Evolutionary conservation across 1,284 basidiomycete species (phyloP), one percentile per base, ranked within the genome.

Genomic region (Cyathus pygmaeus): DNA sequence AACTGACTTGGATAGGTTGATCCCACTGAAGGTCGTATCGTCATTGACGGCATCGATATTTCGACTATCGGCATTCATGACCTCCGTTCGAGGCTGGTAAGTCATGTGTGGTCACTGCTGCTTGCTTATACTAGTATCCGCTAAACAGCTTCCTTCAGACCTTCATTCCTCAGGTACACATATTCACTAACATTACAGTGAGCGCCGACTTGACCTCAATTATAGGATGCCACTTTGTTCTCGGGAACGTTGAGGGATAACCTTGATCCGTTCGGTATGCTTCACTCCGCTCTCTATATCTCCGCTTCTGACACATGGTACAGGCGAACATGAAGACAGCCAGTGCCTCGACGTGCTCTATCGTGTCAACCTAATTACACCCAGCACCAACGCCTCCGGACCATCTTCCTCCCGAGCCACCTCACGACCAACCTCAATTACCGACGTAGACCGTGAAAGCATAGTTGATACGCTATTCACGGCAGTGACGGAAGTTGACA

Each of bases 221-320:
- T 61, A 71, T 77, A 93, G 79, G 93, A 94, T 71, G 88, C 90
- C 1, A 85, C 94, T 0, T 80, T 97, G 3, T 97, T 98, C 80
- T 93, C 91, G 0, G 94, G 95, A 0, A 95, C 93, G 0, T 80
- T 97, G 27, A 83, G 94, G n/a, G 92, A 94, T 23, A 96, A 96
- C 66, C 76, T 97, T 3, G 95, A 98, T 79, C 95, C 94, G 0
- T 96, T 96, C 80, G 78, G 86, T 85, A 56, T 41, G 79, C 44
- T 11, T 27, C 41, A 15, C 5, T 53, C 13, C 30, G 26, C 27
- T 15, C 23, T 5, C 62, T 9, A 10, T n/a, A 13, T 2, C 24
- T 19, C 15, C 29, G 15, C 26, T 44, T n/a, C 21, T 10, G 7
- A 27, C 29, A 19, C 26, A 2, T 41, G 33, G 19, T 31, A 3